Conservation (phyloP, 305 asterid species). For the Plantago rigida region DNA sequence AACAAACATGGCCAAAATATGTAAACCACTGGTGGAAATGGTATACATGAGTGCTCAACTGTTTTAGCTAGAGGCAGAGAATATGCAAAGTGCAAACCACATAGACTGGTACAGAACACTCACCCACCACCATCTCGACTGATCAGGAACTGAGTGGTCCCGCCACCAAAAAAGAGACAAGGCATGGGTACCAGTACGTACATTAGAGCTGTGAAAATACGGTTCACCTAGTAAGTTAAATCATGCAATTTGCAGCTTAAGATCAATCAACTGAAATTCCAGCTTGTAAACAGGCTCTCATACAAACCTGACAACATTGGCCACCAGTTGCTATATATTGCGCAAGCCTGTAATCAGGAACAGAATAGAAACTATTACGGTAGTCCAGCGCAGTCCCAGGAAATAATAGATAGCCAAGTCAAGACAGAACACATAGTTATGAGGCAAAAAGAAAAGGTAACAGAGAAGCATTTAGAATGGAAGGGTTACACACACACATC, state of each 20-base stretch:
- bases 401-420: neutral
- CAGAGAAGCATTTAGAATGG: neutral
- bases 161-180: constrained; percentile 91
- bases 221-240: constrained; percentile 18
- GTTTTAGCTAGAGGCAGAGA: neutral
- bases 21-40: neutral
- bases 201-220: constrained; percentile 71
- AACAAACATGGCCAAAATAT: neutral
- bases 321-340: constrained; percentile 90
- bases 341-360: constrained; percentile 70
- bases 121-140: constrained; percentile 98
- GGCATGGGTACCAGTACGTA: constrained; percentile 98
- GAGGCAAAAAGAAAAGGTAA: constrained; percentile 4
- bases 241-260: constrained; percentile 8
- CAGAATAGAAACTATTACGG: constrained; percentile 15
- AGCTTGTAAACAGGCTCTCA: constrained; percentile 16
- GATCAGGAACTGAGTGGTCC: constrained; percentile 80
- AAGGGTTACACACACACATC: neutral
- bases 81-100: neutral
- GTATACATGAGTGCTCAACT: neutral
- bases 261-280: constrained; percentile 1
- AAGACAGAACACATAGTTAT: constrained; percentile 5
- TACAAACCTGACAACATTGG: constrained; percentile 81
- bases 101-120: constrained; percentile 26
- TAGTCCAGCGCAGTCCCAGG: constrained; percentile 9